Base-by-base conservation (phyloP, 2,329 filamentous ascomycete genomes). In the Aspergillus unguis region DNA sequence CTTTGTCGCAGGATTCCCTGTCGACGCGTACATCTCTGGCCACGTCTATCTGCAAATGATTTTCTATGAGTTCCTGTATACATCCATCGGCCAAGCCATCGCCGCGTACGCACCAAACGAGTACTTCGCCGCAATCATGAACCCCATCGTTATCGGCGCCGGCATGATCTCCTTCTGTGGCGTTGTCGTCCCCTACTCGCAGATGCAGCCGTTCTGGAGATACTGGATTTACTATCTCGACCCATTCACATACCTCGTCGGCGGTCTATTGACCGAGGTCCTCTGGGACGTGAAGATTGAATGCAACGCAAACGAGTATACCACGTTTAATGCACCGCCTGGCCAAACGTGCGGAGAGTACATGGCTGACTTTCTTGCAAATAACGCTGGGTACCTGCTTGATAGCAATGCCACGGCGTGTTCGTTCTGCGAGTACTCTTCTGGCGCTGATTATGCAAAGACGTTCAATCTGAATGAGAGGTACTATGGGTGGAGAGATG, bases 61-160 rank as follows among this genome's bases (percentile, higher is more conserved):
- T 36, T 67, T 76, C 49, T 77, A 75, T 42, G 68, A 71, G 43
- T 65, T 75, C 23, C 51, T 77, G 0, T 76, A 76, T 48, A 76
- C 73, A 0, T 74, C 70, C 0, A 68, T 75, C 48, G 74, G 74
- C 1, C 73, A 76, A 53, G 67, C 65, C 2, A 73, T 85, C n/a
- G 81, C 82, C 0, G 82, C 83, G 1, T 85, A 84, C 54, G 79
- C 82, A 0, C 83, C 83, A 0, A 85, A 83, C 56, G 81, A 77
- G 32, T 77, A 83, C 8, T 84, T 84, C 41, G 83, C 83, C 0
- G 73, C 80, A 0, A 73, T 85, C 4, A 76, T 78, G 55, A 85
- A 84, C 57, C 81, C 81, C 0, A 63, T 85, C 0, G 48, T 85
- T 8, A 70, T 85, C 50, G 76, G 78, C 5, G 69, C 71, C 1